Evolutionary conservation across 768 basidiomycete species (phyloP), one percentile per base, ranked within the genome.

Genomic region (Suillus subalutaceus): DNA sequence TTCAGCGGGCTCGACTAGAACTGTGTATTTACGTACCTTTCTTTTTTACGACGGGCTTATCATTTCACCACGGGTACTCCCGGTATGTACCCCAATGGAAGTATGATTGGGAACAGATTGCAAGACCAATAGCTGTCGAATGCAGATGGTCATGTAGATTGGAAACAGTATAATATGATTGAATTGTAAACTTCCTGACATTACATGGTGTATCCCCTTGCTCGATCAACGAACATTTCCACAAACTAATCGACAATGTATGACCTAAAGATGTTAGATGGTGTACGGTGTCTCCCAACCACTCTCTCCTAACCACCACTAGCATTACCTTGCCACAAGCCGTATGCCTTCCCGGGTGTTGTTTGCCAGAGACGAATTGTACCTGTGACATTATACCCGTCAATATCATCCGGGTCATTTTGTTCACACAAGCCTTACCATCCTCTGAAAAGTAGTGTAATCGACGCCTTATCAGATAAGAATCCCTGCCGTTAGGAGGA

Each of bases 281-380:
- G 30, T 35, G 56, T 20, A 48, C 4, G 52, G 46, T 66, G 66
- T 60, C 71, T 74, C 68, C 74, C 46, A 20, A 18, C 65, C 50
- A 68, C 65, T 70, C 69, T 69, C 52, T 65, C 68, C 76, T 76
- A 82, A 69, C 78, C 79, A 66, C 81, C 82, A 67, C 83, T 86
- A 53, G 78, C 72, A 70, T 80, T 75, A 30, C 90, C 91, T 78
- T 92, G 90, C 92, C 92, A 98, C 68, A 97, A 82, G 57, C 97
- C 97, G 72, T 98, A 98, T 9, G 87, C 85, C 78, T 93, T 97
- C 13, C 93, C 92, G 12, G 96, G 96, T 10, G 88, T 94, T n/a
- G 93, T 97, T 80, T 97, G 97, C 96, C 96, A 98, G 64, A 99
- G 81, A 55, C 97, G 89, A 73, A 99, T 97, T 6, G 97, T 98